A percentile compares a stretch with the other conserved stretches of the same genome.
Evolutionary conservation across 306 rosid species (phyloP).

Genomic region (Dryas octopetala): DNA sequence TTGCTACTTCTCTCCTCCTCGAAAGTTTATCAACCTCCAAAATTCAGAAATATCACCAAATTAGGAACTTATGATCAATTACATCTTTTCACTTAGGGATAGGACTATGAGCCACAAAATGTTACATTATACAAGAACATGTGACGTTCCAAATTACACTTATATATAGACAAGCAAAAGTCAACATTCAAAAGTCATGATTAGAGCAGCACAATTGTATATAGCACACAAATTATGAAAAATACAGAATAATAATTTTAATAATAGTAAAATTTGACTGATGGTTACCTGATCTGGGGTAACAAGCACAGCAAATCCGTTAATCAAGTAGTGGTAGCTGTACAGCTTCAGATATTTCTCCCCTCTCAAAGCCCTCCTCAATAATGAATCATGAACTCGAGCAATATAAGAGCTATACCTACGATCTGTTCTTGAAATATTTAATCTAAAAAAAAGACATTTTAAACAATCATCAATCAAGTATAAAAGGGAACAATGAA

Average conservation of each 20-base stretch:
- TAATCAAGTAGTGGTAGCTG: slow-evolving; percentile 92
- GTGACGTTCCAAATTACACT: not conserved
- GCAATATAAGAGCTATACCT: slow-evolving; percentile 59
- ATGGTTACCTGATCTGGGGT: slow-evolving; percentile 75
- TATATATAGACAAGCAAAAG: not conserved
- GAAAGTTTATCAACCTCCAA: slow-evolving; percentile 78
- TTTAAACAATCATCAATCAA: slow-evolving; percentile 21
- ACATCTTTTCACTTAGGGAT: not conserved
- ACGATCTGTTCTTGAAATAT: slow-evolving; percentile 54
- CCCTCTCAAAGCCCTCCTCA: slow-evolving; percentile 77
- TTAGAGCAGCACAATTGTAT: slow-evolving; percentile 13
- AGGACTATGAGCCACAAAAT: not conserved
- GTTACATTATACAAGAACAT: not conserved
- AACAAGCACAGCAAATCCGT: slow-evolving; percentile 87
- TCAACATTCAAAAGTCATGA: not conserved
- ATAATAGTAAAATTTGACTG: slow-evolving; percentile 1
- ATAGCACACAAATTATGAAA: slow-evolving; percentile 12
- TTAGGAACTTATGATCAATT: not conserved
- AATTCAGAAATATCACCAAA: slow-evolving; percentile 14
- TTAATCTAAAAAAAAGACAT: slow-evolving; percentile 30
- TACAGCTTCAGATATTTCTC: slow-evolving; percentile 90
- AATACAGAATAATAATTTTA: not conserved
- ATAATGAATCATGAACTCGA: slow-evolving; percentile 81
- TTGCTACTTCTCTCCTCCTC: slow-evolving; percentile 77
- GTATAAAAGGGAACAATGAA: slow-evolving; percentile 2